phyloP scores from a whole-genome alignment of 495 filamentous ascomycete species.

The Pseudevernia furfuracea region DNA sequence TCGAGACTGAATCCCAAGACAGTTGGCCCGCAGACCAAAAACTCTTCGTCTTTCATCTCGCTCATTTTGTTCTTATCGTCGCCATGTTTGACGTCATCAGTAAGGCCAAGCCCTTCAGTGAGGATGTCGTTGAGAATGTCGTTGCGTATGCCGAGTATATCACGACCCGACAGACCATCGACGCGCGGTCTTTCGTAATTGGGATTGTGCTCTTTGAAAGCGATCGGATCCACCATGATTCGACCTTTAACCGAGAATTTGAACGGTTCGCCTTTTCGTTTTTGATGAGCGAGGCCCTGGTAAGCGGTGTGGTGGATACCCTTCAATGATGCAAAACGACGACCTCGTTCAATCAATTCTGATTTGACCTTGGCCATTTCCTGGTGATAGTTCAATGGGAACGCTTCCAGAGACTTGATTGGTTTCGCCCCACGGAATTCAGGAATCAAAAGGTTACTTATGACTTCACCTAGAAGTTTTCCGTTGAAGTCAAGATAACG shows the following conservation, averaged over 20 bases:
- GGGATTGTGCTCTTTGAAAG: constrained; percentile 23
- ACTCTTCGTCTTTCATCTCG: constrained; percentile 27
- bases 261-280: constrained; percentile 18
- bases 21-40: constrained; percentile 28
- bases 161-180: constrained; percentile 14
- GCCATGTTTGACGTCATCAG: background rate
- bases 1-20: constrained; percentile 29
- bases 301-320: constrained; percentile 25
- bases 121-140: constrained; percentile 10
- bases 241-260: constrained; percentile 21
- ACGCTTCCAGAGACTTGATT: constrained; percentile 43
- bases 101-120: constrained; percentile 8
- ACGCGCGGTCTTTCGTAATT: constrained; percentile 20
- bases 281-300: constrained; percentile 26
- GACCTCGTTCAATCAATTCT: constrained; percentile 19
- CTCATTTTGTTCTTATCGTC: constrained; percentile 5
- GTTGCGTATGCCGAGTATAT: constrained; percentile 13
- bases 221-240: constrained; percentile 17
- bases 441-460: constrained; percentile 39
- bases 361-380: constrained; percentile 15
- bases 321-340: constrained; percentile 22
- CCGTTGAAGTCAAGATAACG: constrained; percentile 34
- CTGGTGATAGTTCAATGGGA: constrained; percentile 13
- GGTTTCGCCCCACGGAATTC: constrained; percentile 48
- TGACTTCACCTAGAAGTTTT: constrained; percentile 43